A percentile compares a stretch with the other conserved stretches of the same genome.
phyloP scores from a whole-genome alignment of 805 yeast genomes.

The Priceomyces medius region DNA sequence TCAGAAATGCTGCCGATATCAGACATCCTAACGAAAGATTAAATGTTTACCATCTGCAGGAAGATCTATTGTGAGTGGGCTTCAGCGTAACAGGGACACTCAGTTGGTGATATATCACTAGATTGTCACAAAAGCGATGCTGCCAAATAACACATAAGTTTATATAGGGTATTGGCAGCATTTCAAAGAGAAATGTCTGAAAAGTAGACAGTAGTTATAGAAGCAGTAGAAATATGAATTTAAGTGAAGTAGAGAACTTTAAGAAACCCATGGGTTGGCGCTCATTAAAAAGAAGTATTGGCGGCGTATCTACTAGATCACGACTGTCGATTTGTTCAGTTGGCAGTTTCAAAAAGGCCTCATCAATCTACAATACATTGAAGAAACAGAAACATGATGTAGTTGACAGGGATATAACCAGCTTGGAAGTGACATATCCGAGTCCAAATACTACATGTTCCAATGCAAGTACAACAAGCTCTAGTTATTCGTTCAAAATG shows the following conservation, averaged over 20 bases:
- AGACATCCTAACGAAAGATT: too few relatives aligned
- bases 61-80: too few relatives aligned
- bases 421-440: slow-evolving; percentile 9
- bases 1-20: too few relatives aligned
- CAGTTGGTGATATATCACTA: not conserved
- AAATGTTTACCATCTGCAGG: too few relatives aligned
- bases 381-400: not conserved
- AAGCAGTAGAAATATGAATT: not conserved
- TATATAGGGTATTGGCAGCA: not conserved
- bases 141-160: not conserved
- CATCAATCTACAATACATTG: not conserved
- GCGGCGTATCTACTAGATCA: slow-evolving; percentile 1
- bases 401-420: slow-evolving; percentile 3
- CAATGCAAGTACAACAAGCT: not conserved
- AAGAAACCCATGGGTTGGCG: not conserved
- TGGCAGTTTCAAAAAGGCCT: not conserved
- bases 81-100: not conserved
- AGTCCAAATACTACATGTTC: not conserved
- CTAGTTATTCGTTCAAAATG: slow-evolving; percentile 2
- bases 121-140: not conserved
- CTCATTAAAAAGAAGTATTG: slow-evolving; percentile 2
- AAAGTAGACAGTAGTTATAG: not conserved
- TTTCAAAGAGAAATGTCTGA: not conserved
- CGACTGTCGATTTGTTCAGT: slow-evolving; percentile 2
- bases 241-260: not conserved